phyloP scores from a whole-genome alignment of 305 asterid species.

The Fraxinus sp. region DNA sequence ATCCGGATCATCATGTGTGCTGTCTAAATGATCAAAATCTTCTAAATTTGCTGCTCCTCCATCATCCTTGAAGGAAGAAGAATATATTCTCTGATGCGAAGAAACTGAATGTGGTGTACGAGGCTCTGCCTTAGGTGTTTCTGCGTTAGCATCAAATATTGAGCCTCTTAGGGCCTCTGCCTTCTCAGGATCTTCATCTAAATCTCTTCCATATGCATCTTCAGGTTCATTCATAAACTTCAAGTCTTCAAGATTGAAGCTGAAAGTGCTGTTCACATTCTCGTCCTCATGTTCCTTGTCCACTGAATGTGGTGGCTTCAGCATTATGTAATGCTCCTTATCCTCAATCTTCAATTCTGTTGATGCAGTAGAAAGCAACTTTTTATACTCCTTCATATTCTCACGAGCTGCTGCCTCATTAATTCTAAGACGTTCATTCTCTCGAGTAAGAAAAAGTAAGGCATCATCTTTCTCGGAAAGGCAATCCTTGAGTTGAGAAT shows the following conservation, averaged over 20 bases:
- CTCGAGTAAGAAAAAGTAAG: slow-evolving; percentile 49
- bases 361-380: slow-evolving; percentile 50
- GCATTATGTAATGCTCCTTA: slow-evolving; percentile 25
- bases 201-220: slow-evolving; percentile 16
- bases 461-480: slow-evolving; percentile 69
- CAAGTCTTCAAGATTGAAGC: slow-evolving; percentile 52
- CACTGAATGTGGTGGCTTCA: slow-evolving; percentile 24
- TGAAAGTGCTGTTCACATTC: slow-evolving; percentile 34
- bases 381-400: slow-evolving; percentile 61
- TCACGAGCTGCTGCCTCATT: slow-evolving; percentile 63
- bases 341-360: slow-evolving; percentile 40
- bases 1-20: slow-evolving; percentile 24
- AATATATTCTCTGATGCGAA: slow-evolving; percentile 27
- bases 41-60: slow-evolving; percentile 31
- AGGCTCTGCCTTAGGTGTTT: slow-evolving; percentile 66
- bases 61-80: slow-evolving; percentile 33
- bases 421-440: slow-evolving; percentile 64
- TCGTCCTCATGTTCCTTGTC: slow-evolving; percentile 19
- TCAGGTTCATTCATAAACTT: slow-evolving; percentile 40
- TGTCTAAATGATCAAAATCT: slow-evolving; percentile 18
- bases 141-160: slow-evolving; percentile 54
- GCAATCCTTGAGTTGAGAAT: slow-evolving; percentile 66
- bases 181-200: slow-evolving; percentile 57
- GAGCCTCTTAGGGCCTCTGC: slow-evolving; percentile 78
- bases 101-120: slow-evolving; percentile 43